These are phyloP conservation scores for Microbotryum lychnidis-dioicae DNA, from an alignment of 1,284 basidiomycete species.

Conservation along the genomic window DNA sequence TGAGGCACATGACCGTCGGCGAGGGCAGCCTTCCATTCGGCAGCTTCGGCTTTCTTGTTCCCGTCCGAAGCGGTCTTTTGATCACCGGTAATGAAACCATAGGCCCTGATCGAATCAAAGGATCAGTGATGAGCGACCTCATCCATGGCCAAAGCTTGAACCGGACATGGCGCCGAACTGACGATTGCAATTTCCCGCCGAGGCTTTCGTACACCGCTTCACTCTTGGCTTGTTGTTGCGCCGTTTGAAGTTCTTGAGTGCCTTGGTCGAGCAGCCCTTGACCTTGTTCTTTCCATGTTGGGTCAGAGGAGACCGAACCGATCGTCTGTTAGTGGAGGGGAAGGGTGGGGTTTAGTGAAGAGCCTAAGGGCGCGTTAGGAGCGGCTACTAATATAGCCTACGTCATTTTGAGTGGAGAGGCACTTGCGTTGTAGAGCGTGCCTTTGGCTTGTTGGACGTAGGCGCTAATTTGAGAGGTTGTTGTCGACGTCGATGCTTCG, in stretches of 20 bases:
- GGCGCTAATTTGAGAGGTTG: too few species aligned
- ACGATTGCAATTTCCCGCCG: conserved; percentile 40
- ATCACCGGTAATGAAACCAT: conserved; percentile 40
- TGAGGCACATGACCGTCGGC: conserved; percentile 16
- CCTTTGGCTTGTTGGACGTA: too few species aligned
- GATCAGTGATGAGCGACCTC: not conserved
- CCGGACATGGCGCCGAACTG: conserved; percentile 10
- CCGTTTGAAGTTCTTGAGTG: conserved; percentile 37
- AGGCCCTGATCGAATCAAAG: conserved; percentile 30
- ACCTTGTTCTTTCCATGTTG: conserved; percentile 35
- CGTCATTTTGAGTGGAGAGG: too few species aligned
- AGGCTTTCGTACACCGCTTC: conserved; percentile 37
- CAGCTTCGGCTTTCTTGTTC: conserved; percentile 39
- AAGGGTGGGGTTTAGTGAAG: too few species aligned
- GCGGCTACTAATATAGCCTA: too few species aligned
- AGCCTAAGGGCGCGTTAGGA: too few species aligned
- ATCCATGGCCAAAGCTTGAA: not conserved
- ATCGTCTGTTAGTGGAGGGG: conserved; percentile 2
- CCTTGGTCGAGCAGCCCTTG: conserved; percentile 34
- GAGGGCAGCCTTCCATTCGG: conserved; percentile 38
- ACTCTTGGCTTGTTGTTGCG: conserved; percentile 35
- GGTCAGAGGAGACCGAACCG: conserved; percentile 10
- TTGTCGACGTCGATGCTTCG: too few species aligned
- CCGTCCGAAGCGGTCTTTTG: conserved; percentile 38
- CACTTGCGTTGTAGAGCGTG: too few species aligned